A percentile compares a stretch with the other conserved stretches of the same genome.
Evolutionary conservation across 768 basidiomycete genomes (phyloP).

Genomic region (Suillus lakei): DNA sequence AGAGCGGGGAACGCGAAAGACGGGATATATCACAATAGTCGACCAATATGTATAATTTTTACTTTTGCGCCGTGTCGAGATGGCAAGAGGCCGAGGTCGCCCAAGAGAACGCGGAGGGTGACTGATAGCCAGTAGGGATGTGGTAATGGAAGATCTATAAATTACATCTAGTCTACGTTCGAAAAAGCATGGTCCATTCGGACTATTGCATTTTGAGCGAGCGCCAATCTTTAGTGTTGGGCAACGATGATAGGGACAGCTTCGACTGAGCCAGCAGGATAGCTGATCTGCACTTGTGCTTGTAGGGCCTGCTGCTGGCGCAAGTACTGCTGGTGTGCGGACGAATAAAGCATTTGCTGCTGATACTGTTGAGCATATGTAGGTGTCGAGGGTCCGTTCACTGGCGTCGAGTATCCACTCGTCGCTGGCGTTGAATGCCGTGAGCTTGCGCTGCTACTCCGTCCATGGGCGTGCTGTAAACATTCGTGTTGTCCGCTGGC

Average conservation of each 20-base stretch:
- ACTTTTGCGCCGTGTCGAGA: slow-evolving; percentile 27
- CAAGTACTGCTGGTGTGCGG: slow-evolving; percentile 42
- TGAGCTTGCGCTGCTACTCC: slow-evolving; percentile 32
- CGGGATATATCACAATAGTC: slow-evolving; percentile 24
- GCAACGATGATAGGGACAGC: background rate
- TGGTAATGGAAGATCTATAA: background rate
- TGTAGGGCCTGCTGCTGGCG: slow-evolving; percentile 39
- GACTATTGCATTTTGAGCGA: background rate
- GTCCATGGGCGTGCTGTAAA: slow-evolving; percentile 41
- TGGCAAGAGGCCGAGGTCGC: slow-evolving; percentile 1
- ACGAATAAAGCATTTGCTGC: slow-evolving; percentile 42
- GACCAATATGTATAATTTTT: slow-evolving; percentile 43
- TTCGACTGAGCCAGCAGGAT: slow-evolving; percentile 8
- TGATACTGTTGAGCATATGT: slow-evolving; percentile 40
- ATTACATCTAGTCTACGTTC: slow-evolving; percentile 10
- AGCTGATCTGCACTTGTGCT: slow-evolving; percentile 32
- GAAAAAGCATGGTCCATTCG: background rate
- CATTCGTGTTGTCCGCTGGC: slow-evolving; percentile 75
- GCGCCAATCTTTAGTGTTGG: slow-evolving; percentile 1
- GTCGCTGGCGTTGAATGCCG: slow-evolving; percentile 37
- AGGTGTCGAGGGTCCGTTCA: slow-evolving; percentile 33
- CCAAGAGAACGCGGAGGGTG: slow-evolving; percentile 15
- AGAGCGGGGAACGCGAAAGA: slow-evolving; percentile 15
- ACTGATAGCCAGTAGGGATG: slow-evolving; percentile 13
- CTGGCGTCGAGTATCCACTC: slow-evolving; percentile 38